Evolutionary conservation across 768 basidiomycete genomes (phyloP).

Genomic region (Tephrocybe sp.): DNA sequence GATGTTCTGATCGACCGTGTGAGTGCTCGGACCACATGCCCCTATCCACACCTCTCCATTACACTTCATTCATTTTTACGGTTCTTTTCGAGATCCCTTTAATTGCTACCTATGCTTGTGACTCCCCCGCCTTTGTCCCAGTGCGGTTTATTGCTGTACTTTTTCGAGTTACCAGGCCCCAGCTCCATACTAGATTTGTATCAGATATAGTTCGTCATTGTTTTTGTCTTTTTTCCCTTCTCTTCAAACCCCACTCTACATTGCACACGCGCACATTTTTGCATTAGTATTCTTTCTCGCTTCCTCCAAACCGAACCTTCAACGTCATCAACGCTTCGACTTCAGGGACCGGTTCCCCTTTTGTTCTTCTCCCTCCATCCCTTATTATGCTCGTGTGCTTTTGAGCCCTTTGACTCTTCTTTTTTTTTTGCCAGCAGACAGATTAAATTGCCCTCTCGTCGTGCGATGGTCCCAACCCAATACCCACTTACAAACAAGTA

Average conservation of each 20-base stretch:
- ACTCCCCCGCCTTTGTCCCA: conserved; percentile 2
- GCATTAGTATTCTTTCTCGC: neutral
- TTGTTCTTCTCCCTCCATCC: neutral
- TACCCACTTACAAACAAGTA: conserved; percentile 17
- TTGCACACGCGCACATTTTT: neutral
- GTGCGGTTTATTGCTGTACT: conserved; percentile 12
- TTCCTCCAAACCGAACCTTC: conserved; percentile 1
- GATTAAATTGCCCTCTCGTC: conserved; percentile 16
- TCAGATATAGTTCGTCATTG: conserved; percentile 28
- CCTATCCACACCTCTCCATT: conserved; percentile 1
- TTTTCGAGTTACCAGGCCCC: conserved; percentile 10
- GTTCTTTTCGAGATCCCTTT: conserved; percentile 4
- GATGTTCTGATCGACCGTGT: conserved; percentile 28
- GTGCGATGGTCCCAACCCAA: conserved; percentile 18
- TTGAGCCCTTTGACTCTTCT: neutral
- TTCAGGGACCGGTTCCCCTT: neutral
- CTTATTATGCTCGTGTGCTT: neutral
- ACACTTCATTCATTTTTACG: conserved; percentile 10
- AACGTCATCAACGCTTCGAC: neutral
- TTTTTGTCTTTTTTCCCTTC: neutral
- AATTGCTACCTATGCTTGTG: conserved; percentile 9
- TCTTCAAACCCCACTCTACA: conserved; percentile 8
- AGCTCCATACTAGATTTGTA: conserved; percentile 26
- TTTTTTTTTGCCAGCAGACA: conserved; percentile 15
- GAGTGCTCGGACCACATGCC: conserved; percentile 8